These are phyloP conservation scores for Boletus speciosus DNA, from an alignment of 768 basidiomycete species.

Conservation along the genomic window DNA sequence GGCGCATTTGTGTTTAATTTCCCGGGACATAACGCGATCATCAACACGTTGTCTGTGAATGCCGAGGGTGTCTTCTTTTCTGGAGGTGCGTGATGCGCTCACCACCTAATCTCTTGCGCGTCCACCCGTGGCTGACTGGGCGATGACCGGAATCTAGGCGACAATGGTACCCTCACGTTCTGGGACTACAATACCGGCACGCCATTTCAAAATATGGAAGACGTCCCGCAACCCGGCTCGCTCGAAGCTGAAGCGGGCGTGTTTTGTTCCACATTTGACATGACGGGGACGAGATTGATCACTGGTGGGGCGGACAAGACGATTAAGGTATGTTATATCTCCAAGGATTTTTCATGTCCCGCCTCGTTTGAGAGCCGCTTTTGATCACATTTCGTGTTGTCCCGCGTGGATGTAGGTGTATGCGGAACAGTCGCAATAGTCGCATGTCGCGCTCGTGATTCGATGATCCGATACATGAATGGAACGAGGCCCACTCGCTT, in stretches of 20 bases:
- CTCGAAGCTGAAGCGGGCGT: slow-evolving; percentile 96
- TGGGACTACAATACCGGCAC: slow-evolving; percentile 97
- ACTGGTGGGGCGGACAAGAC: slow-evolving; percentile 99
- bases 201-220: slow-evolving; percentile 91
- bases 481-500: background rate
- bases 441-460: background rate
- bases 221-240: slow-evolving; percentile 95
- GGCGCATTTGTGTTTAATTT: slow-evolving; percentile 97
- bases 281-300: slow-evolving; percentile 89
- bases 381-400: background rate
- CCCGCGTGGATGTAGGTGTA: slow-evolving; percentile 41
- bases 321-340: slow-evolving; percentile 69
- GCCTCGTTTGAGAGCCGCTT: background rate
- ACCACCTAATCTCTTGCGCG: background rate
- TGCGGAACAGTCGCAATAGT: slow-evolving; percentile 63
- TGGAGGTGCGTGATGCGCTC: slow-evolving; percentile 53
- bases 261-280: slow-evolving; percentile 96
- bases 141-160: slow-evolving; percentile 45
- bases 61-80: slow-evolving; percentile 96
- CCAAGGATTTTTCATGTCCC: background rate
- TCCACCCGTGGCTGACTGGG: background rate
- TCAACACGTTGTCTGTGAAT: slow-evolving; percentile 93
- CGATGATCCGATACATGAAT: too few relatives aligned
- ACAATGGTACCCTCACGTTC: slow-evolving; percentile 86
- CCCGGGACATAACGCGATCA: slow-evolving; percentile 92